Evolutionary conservation across 2,329 filamentous ascomycete species (phyloP).

Genomic region (Aaosphaeria pasadenensis): DNA sequence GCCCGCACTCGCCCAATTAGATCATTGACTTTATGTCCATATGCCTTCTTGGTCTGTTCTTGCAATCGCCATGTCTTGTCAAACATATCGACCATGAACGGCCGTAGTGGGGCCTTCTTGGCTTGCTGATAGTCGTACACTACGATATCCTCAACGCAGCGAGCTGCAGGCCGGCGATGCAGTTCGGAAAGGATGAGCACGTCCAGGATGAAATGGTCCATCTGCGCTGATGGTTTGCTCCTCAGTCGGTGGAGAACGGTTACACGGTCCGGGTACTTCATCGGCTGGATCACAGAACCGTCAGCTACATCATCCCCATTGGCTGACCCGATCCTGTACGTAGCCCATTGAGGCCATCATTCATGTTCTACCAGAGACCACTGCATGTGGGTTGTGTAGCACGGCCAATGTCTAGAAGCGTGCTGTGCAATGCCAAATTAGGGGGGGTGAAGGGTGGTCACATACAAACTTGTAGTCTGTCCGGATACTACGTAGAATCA

Average conservation of each 20-base stretch:
- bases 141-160: slow-evolving; percentile 74
- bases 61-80: slow-evolving; percentile 59
- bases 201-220: slow-evolving; percentile 58
- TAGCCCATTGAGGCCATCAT: too few relatives aligned
- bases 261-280: slow-evolving; percentile 78
- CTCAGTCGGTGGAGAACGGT: slow-evolving; percentile 80
- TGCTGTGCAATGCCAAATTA: background rate
- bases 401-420: background rate
- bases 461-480: slow-evolving; percentile 85
- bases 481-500: slow-evolving; percentile 77
- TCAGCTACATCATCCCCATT: too few relatives aligned
- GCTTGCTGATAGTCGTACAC: slow-evolving; percentile 69
- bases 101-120: slow-evolving; percentile 56
- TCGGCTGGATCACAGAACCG: slow-evolving; percentile 47
- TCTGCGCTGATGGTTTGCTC: slow-evolving; percentile 46
- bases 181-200: slow-evolving; percentile 71
- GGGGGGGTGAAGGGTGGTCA: slow-evolving; percentile 12
- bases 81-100: slow-evolving; percentile 63
- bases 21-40: slow-evolving; percentile 52
- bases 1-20: slow-evolving; percentile 49
- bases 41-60: slow-evolving; percentile 54
- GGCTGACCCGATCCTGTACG: too few relatives aligned
- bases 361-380: too few relatives aligned
- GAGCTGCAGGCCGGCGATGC: slow-evolving; percentile 69
- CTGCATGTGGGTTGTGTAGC: background rate